These are phyloP conservation scores for Auriscalpium orientale DNA, from an alignment of 768 basidiomycete species.

Conservation along the genomic window DNA sequence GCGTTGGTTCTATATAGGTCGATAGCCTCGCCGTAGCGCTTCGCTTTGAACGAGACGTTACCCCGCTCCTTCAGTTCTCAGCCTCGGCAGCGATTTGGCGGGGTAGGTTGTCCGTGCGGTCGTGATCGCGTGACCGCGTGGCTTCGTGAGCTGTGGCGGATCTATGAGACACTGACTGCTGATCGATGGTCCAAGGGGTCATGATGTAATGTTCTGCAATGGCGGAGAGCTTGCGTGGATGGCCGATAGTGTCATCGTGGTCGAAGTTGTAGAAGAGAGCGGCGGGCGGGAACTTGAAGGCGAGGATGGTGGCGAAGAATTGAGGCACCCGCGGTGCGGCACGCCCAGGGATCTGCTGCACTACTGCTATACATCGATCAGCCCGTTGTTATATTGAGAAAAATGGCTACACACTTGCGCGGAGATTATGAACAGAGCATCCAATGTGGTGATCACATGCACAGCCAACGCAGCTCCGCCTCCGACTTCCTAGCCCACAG, in stretches of 20 bases:
- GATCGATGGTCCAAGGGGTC: too few relatives aligned
- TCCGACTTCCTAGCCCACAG: conserved; percentile 52
- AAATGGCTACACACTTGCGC: conserved; percentile 35
- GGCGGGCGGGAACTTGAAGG: conserved; percentile 53
- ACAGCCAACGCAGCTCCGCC: conserved; percentile 48
- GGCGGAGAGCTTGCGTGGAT: too few relatives aligned
- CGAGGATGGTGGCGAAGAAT: conserved; percentile 75
- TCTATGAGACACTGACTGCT: too few relatives aligned
- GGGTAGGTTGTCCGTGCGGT: neutral
- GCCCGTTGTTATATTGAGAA: neutral
- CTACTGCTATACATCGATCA: conserved; percentile 39
- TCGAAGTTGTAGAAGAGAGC: conserved; percentile 84
- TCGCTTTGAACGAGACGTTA: conserved; percentile 66
- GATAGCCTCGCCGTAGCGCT: conserved; percentile 56
- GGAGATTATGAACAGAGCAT: conserved; percentile 63
- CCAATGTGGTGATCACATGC: conserved; percentile 80
- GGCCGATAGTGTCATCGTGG: too few relatives aligned
- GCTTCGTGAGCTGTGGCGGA: too few relatives aligned
- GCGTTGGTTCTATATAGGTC: conserved; percentile 70
- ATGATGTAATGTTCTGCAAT: too few relatives aligned
- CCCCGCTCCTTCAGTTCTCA: conserved; percentile 68
- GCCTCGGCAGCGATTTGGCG: conserved; percentile 32
- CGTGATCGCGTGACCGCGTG: too few relatives aligned
- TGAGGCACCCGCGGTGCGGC: conserved; percentile 85
- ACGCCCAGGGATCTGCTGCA: conserved; percentile 71